Conservation (phyloP, 1,284 basidiomycete species). For the Ceratobasidium theobromae region DNA sequence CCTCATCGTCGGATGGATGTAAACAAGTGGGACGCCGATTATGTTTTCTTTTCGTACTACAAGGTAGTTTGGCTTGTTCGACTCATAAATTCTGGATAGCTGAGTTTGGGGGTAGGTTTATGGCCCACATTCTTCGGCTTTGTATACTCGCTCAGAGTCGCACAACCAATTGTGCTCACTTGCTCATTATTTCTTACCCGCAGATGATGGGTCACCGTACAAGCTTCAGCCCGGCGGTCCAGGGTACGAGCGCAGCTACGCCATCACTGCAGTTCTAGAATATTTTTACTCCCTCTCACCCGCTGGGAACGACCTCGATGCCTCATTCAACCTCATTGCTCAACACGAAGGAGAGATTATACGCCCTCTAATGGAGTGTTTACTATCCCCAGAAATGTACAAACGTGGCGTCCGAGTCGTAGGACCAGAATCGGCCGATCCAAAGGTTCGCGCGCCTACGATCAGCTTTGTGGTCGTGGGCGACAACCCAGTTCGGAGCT, state of each 20-base stretch:
- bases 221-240: conserved; percentile 73
- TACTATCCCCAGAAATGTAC: conserved; percentile 47
- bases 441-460: conserved; percentile 60
- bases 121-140: conserved; percentile 67
- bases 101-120: conserved; percentile 55
- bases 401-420: conserved; percentile 65
- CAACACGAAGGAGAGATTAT: conserved; percentile 52
- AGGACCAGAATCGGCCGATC: conserved; percentile 51
- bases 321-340: conserved; percentile 45
- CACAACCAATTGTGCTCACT: conserved; percentile 55
- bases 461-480: conserved; percentile 66
- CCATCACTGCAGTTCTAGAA: conserved; percentile 58
- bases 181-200: conserved; percentile 68
- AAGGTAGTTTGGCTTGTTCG: conserved; percentile 53
- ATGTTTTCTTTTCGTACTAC: conserved; percentile 71
- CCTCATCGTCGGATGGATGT: conserved; percentile 72
- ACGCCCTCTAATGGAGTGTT: conserved; percentile 47
- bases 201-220: conserved; percentile 48
- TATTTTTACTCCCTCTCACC: conserved; percentile 66
- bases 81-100: neutral
- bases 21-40: conserved; percentile 73
- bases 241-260: conserved; percentile 70
- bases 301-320: conserved; percentile 22
- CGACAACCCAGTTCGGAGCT: conserved; percentile 50
- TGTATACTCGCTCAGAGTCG: conserved; percentile 57